Evolutionary conservation across 2,329 filamentous ascomycete genomes (phyloP).

Genomic region (Alternaria arborescens): DNA sequence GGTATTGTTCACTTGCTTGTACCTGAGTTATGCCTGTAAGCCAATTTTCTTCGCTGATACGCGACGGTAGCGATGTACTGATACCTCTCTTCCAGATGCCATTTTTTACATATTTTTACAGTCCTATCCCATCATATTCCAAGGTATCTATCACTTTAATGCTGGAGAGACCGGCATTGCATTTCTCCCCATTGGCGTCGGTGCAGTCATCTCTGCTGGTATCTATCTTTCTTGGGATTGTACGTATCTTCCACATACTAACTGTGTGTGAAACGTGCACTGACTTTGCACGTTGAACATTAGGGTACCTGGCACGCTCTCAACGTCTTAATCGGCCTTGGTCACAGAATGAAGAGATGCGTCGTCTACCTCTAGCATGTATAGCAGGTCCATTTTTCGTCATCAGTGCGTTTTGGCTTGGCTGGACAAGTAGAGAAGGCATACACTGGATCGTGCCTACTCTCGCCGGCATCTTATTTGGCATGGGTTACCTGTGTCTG

Average conservation of each 20-base stretch:
- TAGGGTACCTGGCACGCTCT: constrained; percentile 61
- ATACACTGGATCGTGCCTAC: constrained; percentile 57
- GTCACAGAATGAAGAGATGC: constrained; percentile 70
- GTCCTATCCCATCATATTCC: constrained; percentile 74
- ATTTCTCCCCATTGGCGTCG: constrained; percentile 74
- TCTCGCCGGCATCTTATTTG: constrained; percentile 54
- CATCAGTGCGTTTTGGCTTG: constrained; percentile 54
- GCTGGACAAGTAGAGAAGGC: constrained; percentile 50
- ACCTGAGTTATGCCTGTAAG: constrained; percentile 68
- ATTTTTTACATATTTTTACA: constrained; percentile 80
- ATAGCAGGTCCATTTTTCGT: constrained; percentile 70
- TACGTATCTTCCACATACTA: not conserved
- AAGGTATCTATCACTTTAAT: constrained; percentile 67
- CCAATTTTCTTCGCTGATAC: constrained; percentile 4
- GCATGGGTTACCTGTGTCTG: constrained; percentile 58
- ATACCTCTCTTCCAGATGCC: constrained; percentile 43
- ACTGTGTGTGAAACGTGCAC: not conserved
- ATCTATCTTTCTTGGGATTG: constrained; percentile 73
- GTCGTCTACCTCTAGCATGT: constrained; percentile 75
- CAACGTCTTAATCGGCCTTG: constrained; percentile 61
- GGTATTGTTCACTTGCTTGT: constrained; percentile 75
- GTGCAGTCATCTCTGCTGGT: constrained; percentile 65
- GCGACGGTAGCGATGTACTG: not conserved
- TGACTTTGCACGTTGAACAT: not conserved
- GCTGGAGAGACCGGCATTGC: constrained; percentile 71